Conservation (phyloP, 768 basidiomycete genomes). For the Panellus pusillus region DNA sequence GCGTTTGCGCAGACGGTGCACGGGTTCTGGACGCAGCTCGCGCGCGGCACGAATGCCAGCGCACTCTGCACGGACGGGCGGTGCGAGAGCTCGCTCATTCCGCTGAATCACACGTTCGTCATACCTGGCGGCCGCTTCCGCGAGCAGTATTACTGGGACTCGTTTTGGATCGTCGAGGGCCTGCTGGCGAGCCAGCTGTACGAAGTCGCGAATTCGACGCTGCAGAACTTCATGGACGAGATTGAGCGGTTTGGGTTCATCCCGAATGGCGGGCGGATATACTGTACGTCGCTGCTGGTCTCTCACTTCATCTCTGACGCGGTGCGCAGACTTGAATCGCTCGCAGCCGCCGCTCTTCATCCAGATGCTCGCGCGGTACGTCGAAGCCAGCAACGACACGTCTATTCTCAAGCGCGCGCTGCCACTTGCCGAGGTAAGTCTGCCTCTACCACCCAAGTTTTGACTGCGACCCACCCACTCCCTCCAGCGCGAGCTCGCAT, state of each 20-base stretch:
- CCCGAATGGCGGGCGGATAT: conserved; percentile 91
- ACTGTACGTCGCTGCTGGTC: conserved; percentile 49
- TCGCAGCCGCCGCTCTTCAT: conserved; percentile 94
- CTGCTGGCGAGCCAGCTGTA: conserved; percentile 80
- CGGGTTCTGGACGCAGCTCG: conserved; percentile 80
- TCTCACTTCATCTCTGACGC: background rate
- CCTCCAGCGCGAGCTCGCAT: conserved; percentile 79
- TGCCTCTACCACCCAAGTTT: too few species aligned
- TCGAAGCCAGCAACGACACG: conserved; percentile 67
- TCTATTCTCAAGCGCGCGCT: conserved; percentile 77
- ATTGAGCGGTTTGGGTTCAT: conserved; percentile 84
- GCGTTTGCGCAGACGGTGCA: conserved; percentile 82
- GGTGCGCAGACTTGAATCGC: conserved; percentile 66
- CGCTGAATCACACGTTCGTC: conserved; percentile 89
- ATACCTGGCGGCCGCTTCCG: conserved; percentile 86
- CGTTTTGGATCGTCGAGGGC: conserved; percentile 88
- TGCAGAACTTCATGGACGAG: conserved; percentile 96
- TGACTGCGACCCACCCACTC: too few species aligned
- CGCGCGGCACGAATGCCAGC: conserved; percentile 68
- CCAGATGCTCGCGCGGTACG: conserved; percentile 90
- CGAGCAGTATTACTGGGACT: conserved; percentile 75
- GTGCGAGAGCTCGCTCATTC: conserved; percentile 86
- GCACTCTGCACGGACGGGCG: conserved; percentile 52
- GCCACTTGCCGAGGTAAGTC: conserved; percentile 87
- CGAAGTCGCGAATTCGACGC: conserved; percentile 67